Evolutionary conservation across 139 green algal species (phyloP).

Genomic region (Diplosphaera chodatii): DNA sequence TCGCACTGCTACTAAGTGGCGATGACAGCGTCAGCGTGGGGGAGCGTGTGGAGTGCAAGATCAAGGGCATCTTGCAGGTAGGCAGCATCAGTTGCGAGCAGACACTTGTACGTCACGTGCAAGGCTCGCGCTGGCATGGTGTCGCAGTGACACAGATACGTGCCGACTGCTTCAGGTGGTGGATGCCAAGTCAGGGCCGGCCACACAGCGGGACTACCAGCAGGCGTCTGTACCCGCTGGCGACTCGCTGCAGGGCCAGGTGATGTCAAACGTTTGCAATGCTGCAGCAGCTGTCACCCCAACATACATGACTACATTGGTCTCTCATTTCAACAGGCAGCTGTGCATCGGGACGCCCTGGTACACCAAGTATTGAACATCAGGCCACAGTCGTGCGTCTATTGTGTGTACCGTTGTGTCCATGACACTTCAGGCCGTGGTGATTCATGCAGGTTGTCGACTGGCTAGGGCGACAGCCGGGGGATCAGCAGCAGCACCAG

Average conservation of each 20-base stretch:
- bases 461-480: constrained; percentile 45
- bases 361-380: no score
- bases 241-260: constrained; percentile 1
- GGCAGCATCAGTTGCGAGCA: no score
- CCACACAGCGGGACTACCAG: constrained; percentile 74
- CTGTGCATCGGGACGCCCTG: no score
- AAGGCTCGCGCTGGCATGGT: not conserved
- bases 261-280: no score
- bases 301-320: constrained; percentile 15
- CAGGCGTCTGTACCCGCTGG: constrained; percentile 32
- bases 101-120: no score
- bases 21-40: constrained; percentile 38
- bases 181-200: constrained; percentile 58
- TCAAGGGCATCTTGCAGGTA: constrained; percentile 77
- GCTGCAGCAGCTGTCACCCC: no score
- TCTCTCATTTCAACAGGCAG: constrained; percentile 34
- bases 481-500: constrained; percentile 3
- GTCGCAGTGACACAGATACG: not conserved
- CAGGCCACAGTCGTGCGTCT: no score
- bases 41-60: constrained; percentile 59
- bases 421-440: no score
- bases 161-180: constrained; percentile 45
- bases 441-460: constrained; percentile 33
- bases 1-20: constrained; percentile 63
- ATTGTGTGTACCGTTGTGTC: no score